These are phyloP conservation scores for Endothia cerciana DNA, from an alignment of 2,329 filamentous ascomycete genomes.

Conservation along the genomic window DNA sequence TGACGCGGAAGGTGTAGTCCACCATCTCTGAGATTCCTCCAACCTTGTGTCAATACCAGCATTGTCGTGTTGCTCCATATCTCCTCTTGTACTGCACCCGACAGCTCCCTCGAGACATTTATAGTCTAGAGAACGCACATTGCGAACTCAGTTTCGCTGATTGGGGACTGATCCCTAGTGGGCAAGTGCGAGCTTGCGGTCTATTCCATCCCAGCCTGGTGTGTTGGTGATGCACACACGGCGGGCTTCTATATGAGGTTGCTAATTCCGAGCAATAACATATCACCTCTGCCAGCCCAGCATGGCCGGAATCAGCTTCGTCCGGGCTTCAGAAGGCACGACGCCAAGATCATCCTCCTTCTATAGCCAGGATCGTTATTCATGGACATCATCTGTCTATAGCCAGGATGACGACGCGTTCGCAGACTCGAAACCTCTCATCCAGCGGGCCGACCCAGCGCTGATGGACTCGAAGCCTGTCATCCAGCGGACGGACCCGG, in stretches of 20 bases:
- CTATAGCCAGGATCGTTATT: slow-evolving; percentile 10
- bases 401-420: slow-evolving; percentile 13
- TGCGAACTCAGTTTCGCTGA: background rate
- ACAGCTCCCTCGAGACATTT: background rate
- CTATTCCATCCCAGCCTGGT: background rate
- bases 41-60: background rate
- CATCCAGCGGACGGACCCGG: background rate
- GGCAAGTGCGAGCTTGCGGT: background rate
- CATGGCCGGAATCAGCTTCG: background rate
- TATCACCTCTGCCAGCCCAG: background rate
- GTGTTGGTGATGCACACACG: background rate
- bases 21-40: background rate
- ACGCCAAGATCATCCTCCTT: background rate
- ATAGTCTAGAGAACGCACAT: background rate
- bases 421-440: background rate
- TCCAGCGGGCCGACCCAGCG: background rate
- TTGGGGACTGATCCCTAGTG: background rate
- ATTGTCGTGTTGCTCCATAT: background rate
- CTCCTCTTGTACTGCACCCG: background rate
- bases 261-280: background rate
- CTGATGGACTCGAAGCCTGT: slow-evolving; percentile 6
- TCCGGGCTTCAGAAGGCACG: background rate
- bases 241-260: background rate
- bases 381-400: background rate
- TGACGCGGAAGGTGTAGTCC: background rate